Evolutionary conservation across 768 basidiomycete species (phyloP).

Genomic region (Exidia glandulosa): DNA sequence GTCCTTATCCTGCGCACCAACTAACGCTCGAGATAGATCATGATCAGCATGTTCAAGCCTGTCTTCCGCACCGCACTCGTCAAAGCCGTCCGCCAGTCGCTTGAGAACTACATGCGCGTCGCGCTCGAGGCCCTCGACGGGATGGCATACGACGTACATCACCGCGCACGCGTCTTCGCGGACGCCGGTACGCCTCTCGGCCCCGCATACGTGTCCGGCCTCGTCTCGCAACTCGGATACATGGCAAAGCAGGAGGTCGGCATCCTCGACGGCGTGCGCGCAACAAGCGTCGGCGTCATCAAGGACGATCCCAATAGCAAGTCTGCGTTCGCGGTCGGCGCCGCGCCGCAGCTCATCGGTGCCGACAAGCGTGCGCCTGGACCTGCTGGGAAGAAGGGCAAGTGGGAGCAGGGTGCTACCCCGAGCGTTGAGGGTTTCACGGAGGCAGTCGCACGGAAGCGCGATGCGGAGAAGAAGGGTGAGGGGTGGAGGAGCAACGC

Average conservation of each 20-base stretch:
- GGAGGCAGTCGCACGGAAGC: constrained; percentile 21
- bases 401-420: constrained; percentile 15
- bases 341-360: constrained; percentile 60
- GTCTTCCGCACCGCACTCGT: constrained; percentile 45
- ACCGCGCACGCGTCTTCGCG: constrained; percentile 49
- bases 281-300: constrained; percentile 56
- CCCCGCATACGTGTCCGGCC: constrained; percentile 40
- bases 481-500: constrained; percentile 27
- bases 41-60: constrained; percentile 53
- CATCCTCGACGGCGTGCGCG: constrained; percentile 32
- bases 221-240: constrained; percentile 61
- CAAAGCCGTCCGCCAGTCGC: constrained; percentile 46
- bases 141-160: constrained; percentile 46
- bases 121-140: constrained; percentile 43
- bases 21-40: constrained; percentile 15
- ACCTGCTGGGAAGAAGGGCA: constrained; percentile 16
- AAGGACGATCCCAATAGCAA: constrained; percentile 31
- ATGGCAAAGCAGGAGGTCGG: constrained; percentile 29
- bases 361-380: constrained; percentile 50
- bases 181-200: constrained; percentile 48
- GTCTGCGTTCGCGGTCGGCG: constrained; percentile 50
- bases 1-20: background rate
- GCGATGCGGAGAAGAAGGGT: constrained; percentile 18
- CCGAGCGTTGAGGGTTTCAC: constrained; percentile 12
- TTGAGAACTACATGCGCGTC: constrained; percentile 43